These are phyloP conservation scores for Ocimum tenuiflorum DNA, from an alignment of 257 asterid species.

Conservation along the genomic window DNA sequence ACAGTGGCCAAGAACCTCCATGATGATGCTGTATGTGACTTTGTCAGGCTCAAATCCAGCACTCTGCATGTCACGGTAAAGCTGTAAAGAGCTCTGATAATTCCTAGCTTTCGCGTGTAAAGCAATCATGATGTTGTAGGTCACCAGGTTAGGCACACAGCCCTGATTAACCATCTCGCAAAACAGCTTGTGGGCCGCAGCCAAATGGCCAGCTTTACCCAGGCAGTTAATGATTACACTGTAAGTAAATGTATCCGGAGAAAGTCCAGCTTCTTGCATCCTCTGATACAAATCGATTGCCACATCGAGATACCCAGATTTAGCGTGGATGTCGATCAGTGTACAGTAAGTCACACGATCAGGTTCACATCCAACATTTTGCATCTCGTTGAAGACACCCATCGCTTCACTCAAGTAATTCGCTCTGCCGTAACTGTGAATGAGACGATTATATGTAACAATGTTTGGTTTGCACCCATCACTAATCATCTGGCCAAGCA, in stretches of 20 bases:
- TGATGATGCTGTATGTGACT: conserved; percentile 87
- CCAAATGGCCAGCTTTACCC: conserved; percentile 89
- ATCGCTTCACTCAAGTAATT: conserved; percentile 75
- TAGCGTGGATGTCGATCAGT: conserved; percentile 90
- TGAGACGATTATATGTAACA: conserved; percentile 87
- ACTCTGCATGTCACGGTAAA: conserved; percentile 81
- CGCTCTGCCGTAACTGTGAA: conserved; percentile 91
- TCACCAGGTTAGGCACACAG: conserved; percentile 77
- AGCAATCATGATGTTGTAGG: conserved; percentile 90
- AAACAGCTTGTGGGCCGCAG: conserved; percentile 69
- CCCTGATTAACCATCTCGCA: conserved; percentile 88
- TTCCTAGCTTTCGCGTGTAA: conserved; percentile 89
- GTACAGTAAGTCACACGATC: conserved; percentile 97
- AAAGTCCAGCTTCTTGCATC: conserved; percentile 92
- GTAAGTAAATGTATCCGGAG: conserved; percentile 94
- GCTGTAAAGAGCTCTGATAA: conserved; percentile 66
- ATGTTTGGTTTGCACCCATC: conserved; percentile 85
- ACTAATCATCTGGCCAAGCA: conserved; percentile 69
- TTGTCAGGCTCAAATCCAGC: conserved; percentile 94
- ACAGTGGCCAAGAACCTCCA: conserved; percentile 97
- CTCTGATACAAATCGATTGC: conserved; percentile 81
- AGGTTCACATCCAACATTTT: conserved; percentile 63
- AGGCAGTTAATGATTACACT: conserved; percentile 93
- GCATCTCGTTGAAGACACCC: conserved; percentile 70
- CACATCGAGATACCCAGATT: conserved; percentile 84